Percentiles rank a stretch among this genome's conserved stretches.
Conservation (phyloP, 306 rosid species). For the Geum urbanum region DNA sequence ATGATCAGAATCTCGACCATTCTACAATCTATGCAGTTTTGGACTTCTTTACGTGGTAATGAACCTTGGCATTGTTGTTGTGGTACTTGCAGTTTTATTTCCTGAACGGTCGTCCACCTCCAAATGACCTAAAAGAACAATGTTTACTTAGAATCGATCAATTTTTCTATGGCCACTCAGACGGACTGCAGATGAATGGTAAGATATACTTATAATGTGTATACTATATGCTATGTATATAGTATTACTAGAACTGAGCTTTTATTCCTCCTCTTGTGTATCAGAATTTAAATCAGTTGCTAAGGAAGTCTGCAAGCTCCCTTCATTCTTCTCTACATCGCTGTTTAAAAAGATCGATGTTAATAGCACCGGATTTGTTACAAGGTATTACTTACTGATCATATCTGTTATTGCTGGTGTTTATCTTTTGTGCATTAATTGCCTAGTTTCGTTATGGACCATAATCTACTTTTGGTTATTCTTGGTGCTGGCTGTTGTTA, state of each 20-base stretch:
- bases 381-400: constrained; percentile 51
- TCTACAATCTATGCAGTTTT: constrained; percentile 6
- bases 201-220: constrained; percentile 38
- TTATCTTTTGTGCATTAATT: constrained; percentile 1
- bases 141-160: constrained; percentile 61
- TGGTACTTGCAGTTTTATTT: constrained; percentile 80
- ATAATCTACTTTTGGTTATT: constrained; percentile 1
- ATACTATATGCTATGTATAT: constrained; percentile 9
- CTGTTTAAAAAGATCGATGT: constrained; percentile 81
- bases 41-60: constrained; percentile 17
- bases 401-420: not conserved
- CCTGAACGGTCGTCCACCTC: constrained; percentile 80
- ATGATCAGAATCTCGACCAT: constrained; percentile 22
- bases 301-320: constrained; percentile 96
- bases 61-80: constrained; percentile 19
- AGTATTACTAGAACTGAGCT: constrained; percentile 26
- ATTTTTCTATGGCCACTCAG: constrained; percentile 61
- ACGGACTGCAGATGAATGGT: constrained; percentile 87
- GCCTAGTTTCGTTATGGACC: not conserved
- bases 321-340: constrained; percentile 74
- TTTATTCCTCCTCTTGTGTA: constrained; percentile 34
- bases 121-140: constrained; percentile 76
- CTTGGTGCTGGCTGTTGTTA: constrained; percentile 12
- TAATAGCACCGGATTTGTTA: constrained; percentile 66
- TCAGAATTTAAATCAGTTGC: constrained; percentile 79